Evolutionary conservation across 352 stramenopile genomes (phyloP).

Genomic region (Globisporangium rhizosaccharum): DNA sequence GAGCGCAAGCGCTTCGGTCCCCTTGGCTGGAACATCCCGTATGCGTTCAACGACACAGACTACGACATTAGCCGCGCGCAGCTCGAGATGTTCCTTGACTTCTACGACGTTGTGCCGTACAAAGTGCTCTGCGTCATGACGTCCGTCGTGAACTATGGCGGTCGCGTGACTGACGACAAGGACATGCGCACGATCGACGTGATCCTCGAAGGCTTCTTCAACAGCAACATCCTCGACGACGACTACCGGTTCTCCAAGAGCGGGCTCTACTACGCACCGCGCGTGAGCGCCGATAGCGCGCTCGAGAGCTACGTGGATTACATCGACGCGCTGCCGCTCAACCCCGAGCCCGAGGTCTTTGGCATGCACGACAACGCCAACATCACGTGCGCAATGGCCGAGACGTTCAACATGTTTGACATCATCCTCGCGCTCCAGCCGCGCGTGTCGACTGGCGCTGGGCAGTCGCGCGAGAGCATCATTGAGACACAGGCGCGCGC

Average conservation of each 20-base stretch:
- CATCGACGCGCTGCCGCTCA: constrained; percentile 83
- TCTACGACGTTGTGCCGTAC: constrained; percentile 82
- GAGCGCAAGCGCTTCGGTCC: constrained; percentile 86
- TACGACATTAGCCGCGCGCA: constrained; percentile 76
- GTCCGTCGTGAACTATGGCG: constrained; percentile 91
- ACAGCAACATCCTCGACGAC: constrained; percentile 54
- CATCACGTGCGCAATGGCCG: constrained; percentile 90
- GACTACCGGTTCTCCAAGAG: constrained; percentile 65
- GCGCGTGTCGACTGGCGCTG: constrained; percentile 63
- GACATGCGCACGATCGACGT: constrained; percentile 85
- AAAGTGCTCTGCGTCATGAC: constrained; percentile 87
- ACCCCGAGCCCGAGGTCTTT: constrained; percentile 91
- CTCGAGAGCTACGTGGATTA: constrained; percentile 82
- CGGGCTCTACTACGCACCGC: constrained; percentile 66
- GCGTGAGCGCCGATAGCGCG: constrained; percentile 54
- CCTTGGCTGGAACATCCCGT: constrained; percentile 89
- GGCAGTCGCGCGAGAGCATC: constrained; percentile 83
- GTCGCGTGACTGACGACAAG: constrained; percentile 91
- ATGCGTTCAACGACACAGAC: constrained; percentile 85
- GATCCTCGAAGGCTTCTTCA: constrained; percentile 83
- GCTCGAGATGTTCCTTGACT: constrained; percentile 91
- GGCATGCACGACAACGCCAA: constrained; percentile 94
- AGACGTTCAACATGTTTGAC: constrained; percentile 88
- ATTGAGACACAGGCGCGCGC: constrained; percentile 80
- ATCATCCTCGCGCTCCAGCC: constrained; percentile 86